Evolutionary conservation across 345 rosid species (phyloP).

Genomic region (Heritiera littoralis): DNA sequence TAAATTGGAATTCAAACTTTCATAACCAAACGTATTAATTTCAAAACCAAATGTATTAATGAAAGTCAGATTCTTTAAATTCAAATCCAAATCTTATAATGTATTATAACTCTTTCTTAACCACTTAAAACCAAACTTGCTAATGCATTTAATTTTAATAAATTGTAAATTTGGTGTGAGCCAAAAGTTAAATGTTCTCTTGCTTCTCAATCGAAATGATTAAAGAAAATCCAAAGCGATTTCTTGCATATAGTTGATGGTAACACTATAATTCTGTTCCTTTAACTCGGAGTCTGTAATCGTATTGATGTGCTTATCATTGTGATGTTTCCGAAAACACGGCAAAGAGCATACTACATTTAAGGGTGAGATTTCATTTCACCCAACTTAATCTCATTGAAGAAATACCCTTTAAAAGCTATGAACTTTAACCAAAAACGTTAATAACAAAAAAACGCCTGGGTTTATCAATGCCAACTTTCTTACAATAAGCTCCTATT

Average conservation of each 20-base stretch:
- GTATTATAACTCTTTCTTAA: too few species aligned
- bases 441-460: background rate
- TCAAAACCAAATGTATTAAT: too few species aligned
- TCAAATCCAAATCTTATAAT: too few species aligned
- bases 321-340: background rate
- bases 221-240: background rate
- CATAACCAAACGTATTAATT: too few species aligned
- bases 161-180: background rate
- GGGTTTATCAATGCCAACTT: background rate
- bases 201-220: background rate
- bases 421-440: background rate
- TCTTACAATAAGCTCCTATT: background rate
- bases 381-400: background rate
- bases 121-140: background rate
- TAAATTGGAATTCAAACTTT: too few species aligned
- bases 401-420: background rate
- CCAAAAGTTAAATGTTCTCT: background rate
- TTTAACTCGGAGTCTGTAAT: background rate
- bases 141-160: background rate
- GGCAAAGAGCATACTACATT: background rate
- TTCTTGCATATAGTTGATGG: too few species aligned
- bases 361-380: background rate
- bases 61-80: too few species aligned
- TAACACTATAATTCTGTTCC: background rate
- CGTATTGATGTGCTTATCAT: background rate